Base-by-base conservation (phyloP, 495 filamentous ascomycete species). In the Cercophora samala region DNA sequence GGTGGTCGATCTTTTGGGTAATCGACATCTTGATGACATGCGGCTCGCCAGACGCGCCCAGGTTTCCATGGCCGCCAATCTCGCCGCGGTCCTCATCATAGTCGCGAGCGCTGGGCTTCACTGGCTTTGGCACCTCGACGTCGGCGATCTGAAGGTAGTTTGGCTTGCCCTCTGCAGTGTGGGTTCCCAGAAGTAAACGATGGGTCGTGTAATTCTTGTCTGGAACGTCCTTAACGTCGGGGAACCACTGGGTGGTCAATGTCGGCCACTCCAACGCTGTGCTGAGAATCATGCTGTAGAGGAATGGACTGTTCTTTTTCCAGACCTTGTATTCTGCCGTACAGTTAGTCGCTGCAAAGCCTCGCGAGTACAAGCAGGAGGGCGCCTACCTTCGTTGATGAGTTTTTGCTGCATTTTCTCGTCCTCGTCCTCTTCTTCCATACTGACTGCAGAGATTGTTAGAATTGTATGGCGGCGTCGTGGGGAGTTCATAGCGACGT, bases 301-400 rank as follows among this genome's bases (percentile, higher is more conserved):
- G 90, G 77, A 97, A 97, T 3, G 94, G 93, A 69, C 92, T 90
- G 79, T 98, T 98, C 86, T 99, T 99, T 85, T 99, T 99, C 96
- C 96, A 99, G 69, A 92, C 97, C 77, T 99, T 99, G 85, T 99
- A 99, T 80, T 98, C 96, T 94, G 74, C 25, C 26, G 11, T 24
- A 19, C 26, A 1, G 24, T 21, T 25, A 52, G 19, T 6, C 22
- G 53, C 53, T 56, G 53, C n/a, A 21, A 17, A 46, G 37, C 13
- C 37, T 46, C 37, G 37, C 15, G 37, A 3, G 15, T 3, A n/a
- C 37, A 4, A 15, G 53, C 21, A 58, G 9, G 68, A 4, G 4
- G 51, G 64, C 66, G 0, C 60, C 25, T 84, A 92, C 91, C 91
- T 83, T 99, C 95, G 70, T 99, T 99, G 77, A 98, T 90, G 59